Evolutionary conservation across 2,329 filamentous ascomycete species (phyloP), one percentile per base, ranked within the genome.

Genomic region (Bretziella fagacearum): DNA sequence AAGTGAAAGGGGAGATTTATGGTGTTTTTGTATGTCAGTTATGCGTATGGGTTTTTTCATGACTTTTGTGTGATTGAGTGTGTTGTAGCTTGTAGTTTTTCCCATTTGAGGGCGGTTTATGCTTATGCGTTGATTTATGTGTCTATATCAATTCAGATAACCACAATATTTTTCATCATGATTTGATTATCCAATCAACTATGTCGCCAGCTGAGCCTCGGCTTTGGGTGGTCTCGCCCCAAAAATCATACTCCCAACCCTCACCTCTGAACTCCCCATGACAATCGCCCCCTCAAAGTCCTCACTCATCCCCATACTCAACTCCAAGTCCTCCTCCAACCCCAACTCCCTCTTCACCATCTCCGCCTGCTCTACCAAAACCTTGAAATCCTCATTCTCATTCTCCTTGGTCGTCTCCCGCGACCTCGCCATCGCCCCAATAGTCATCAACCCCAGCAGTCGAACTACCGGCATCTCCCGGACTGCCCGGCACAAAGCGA

Each of bases 291-390:
- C 82, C 66, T 94, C 87, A 61, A 89, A 98, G 62, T 98, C 91
- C 57, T 84, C 78, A 59, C 86, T 95, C 91, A 98, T 98, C 5
- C 89, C 89, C 89, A 98, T 98, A 63, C 87, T 95, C 63, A 96
- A 62, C 67, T 95, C 86, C 56, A 95, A 59, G 4, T 35, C 40
- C 17, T 69, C 63, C 13, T 67, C 59, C 43, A 65, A 47, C 1
- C 57, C 58, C 17, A 67, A 56, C 51, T 65, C 79, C 57, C 64
- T 58, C 2, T 70, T 73, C 2, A 95, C 76, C 11, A 74, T 62
- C 59, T 93, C 82, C 48, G 84, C 68, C 59, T 82, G 79, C 56
- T 80, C 70, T 44, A 66, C 68, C 58, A 98, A 62, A 3, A 65
- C 60, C 3, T 77, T 61, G 59, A 96, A 96, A 63, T 98, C 91